Evolutionary conservation across 495 filamentous ascomycete genomes (phyloP), one percentile per base, ranked within the genome.

Genomic region (Cercophora samala): DNA sequence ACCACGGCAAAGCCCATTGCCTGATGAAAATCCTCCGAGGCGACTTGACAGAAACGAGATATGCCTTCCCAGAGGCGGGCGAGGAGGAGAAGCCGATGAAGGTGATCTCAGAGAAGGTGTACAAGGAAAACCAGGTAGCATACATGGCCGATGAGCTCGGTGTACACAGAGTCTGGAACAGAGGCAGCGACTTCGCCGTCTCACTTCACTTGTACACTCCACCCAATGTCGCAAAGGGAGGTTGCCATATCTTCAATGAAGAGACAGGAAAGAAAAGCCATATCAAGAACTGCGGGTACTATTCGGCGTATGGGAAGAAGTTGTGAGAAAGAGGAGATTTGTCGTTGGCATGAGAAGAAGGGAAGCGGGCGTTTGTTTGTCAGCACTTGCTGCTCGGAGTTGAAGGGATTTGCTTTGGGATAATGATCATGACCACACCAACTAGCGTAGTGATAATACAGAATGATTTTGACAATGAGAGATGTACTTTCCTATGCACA

Each of bases 141-240:
- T 76, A 76, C 64, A 76, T 76, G 74, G 74, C 74, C 17, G 74
- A 76, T 52, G 74, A 76, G 84, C 85, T 96, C 54, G 93, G 93
- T 4, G 81, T 97, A 15, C 93, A 97, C 75, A 84, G 86, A 13
- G 90, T 97, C 46, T 86, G 86, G 66, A 97, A 97, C 69, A 85
- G 86, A 5, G 86, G 89, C 74, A 80, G 84, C 61, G 85, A 93
- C 66, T 86, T 88, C 69, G 93, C 94, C 66, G 88, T 97, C 63
- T 95, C 92, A 42, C 79, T 97, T 56, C 93, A 97, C 79, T 76
- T 97, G 56, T 97, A 97, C 73, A 96, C 93, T 1, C 93, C 93
- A 55, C 93, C 93, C 5, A 94, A 96, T 71, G 92, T 93, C 4
- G 90, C 90, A 17, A 86, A 79, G 52, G 80, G 87, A 65, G 92